These are phyloP conservation scores for Neltuma alba DNA, from an alignment of 306 rosid species.

Conservation along the genomic window DNA sequence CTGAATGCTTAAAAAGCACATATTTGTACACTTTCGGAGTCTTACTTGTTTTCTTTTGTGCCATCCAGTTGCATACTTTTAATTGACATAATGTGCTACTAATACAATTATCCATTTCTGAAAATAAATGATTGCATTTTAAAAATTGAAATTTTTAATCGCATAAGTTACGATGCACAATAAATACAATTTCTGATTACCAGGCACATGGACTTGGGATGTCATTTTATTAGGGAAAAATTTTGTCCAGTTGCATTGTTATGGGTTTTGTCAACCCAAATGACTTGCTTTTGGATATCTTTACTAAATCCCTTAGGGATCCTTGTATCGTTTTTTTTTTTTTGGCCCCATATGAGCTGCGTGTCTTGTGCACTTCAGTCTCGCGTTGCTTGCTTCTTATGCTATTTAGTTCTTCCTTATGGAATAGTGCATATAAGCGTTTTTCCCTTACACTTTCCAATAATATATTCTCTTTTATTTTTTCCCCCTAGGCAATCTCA, in stretches of 20 bases:
- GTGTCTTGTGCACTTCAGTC: neutral
- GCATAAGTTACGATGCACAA: neutral
- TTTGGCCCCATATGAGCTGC: neutral
- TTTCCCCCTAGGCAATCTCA: neutral
- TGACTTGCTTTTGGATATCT: neutral
- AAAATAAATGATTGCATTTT: neutral
- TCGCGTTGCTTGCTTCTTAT: neutral
- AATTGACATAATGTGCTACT: neutral
- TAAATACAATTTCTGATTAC: neutral
- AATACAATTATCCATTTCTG: neutral
- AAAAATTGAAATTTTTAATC: neutral
- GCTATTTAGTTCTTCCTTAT: neutral
- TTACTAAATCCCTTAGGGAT: neutral
- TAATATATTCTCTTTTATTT: neutral
- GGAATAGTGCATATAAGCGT: neutral
- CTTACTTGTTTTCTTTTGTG: neutral
- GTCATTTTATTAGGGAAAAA: neutral
- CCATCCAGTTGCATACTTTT: neutral
- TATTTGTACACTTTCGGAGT: neutral
- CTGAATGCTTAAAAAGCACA: neutral
- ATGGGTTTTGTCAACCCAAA: neutral
- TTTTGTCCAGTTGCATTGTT: neutral
- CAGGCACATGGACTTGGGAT: neutral
- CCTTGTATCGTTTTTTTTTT: neutral
- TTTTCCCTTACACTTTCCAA: neutral